Evolutionary conservation across 1,284 basidiomycete species (phyloP).

Genomic region (Fomitopsis palustris): DNA sequence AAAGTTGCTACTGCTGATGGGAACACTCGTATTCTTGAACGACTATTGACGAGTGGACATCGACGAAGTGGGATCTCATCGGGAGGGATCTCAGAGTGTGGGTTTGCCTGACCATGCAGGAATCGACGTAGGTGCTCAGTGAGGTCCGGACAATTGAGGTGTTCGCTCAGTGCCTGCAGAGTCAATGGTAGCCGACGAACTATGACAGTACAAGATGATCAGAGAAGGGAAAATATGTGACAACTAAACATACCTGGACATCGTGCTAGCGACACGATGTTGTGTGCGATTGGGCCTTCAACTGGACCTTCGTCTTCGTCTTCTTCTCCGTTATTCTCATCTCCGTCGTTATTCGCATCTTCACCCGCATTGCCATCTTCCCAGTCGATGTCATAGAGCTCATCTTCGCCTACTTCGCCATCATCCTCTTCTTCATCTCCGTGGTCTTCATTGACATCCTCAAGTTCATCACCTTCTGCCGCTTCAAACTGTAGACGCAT

Average conservation of each 20-base stretch:
- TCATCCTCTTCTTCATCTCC: no score
- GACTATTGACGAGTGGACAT: not conserved
- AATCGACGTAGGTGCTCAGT: not conserved
- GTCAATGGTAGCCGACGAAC: not conserved
- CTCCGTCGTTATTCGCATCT: not conserved
- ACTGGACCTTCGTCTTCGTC: not conserved
- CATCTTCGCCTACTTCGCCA: no score
- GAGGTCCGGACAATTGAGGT: not conserved
- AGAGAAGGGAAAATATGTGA: not conserved
- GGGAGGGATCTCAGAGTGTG: not conserved
- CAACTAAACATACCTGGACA: not conserved
- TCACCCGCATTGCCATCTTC: no score
- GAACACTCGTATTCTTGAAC: slow-evolving; percentile 1
- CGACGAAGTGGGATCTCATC: not conserved
- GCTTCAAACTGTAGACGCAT: no score
- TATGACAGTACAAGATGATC: not conserved
- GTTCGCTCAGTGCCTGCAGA: not conserved
- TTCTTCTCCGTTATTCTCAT: not conserved
- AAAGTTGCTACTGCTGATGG: slow-evolving; percentile 14
- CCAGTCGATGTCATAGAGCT: no score
- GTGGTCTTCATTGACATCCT: not conserved
- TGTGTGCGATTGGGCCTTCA: not conserved
- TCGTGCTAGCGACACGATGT: not conserved
- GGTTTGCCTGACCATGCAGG: not conserved
- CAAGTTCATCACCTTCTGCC: not conserved